Evolutionary conservation across 305 asterid genomes (phyloP).

Genomic region (Fraxinus angustifolia): DNA sequence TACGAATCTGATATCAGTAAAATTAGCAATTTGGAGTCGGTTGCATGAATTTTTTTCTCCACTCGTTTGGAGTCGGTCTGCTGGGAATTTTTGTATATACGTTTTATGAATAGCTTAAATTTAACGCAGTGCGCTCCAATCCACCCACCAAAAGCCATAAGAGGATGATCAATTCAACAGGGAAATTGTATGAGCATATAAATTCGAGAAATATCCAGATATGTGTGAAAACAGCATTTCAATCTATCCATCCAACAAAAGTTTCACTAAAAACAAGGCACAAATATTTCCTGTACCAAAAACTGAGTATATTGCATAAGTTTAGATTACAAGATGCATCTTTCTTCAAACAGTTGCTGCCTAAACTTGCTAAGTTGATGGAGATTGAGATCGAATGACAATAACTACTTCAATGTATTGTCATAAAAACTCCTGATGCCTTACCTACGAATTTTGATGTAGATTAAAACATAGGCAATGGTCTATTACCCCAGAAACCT

Average conservation of each 20-base stretch:
- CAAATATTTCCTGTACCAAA: not conserved
- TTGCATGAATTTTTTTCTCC: not conserved
- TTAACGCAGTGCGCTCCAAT: too few species aligned
- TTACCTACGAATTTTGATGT: conserved; percentile 12
- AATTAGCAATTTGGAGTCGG: not conserved
- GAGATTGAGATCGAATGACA: not conserved
- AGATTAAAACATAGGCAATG: not conserved
- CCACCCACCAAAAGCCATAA: not conserved
- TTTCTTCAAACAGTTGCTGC: not conserved
- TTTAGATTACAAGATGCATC: not conserved
- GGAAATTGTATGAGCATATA: not conserved
- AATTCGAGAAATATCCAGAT: not conserved
- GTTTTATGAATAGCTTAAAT: too few species aligned
- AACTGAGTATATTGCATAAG: not conserved
- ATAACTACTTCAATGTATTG: not conserved
- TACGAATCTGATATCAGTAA: not conserved
- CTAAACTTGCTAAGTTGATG: not conserved
- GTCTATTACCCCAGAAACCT: not conserved
- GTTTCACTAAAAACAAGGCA: not conserved
- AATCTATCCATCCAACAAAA: not conserved
- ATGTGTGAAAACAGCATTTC: not conserved
- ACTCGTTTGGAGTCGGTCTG: not conserved
- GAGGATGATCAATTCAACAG: not conserved
- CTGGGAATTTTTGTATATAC: not conserved
- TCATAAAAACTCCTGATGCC: conserved; percentile 15